Percentiles rank a stretch among this genome's conserved stretches.
phyloP scores from a whole-genome alignment of 2,329 filamentous ascomycete genomes.

The Claviceps lovelessii region DNA sequence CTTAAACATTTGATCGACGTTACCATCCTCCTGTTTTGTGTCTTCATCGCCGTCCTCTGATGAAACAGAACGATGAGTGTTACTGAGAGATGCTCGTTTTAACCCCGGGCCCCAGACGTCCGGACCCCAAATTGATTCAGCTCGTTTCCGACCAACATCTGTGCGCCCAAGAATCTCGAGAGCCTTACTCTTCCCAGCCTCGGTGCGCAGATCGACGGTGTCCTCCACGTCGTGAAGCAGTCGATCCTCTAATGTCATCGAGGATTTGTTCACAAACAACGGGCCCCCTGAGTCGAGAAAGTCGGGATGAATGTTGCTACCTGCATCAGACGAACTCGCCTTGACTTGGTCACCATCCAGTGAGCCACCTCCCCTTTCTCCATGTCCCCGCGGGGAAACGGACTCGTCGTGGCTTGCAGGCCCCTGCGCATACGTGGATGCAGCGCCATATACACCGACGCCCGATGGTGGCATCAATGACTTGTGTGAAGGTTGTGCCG shows the following conservation, averaged over 20 bases:
- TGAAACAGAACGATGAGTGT: conserved; percentile 13
- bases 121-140: conserved; percentile 36
- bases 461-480: conserved; percentile 10
- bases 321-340: conserved; percentile 26
- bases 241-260: conserved; percentile 34
- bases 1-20: conserved; percentile 41
- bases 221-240: conserved; percentile 34
- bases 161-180: conserved; percentile 38
- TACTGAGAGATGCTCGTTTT: conserved; percentile 16
- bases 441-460: conserved; percentile 12
- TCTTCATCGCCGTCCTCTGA: conserved; percentile 16
- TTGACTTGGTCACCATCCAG: conserved; percentile 14
- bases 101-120: conserved; percentile 28
- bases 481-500: conserved; percentile 12
- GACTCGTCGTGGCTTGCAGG: conserved; percentile 6
- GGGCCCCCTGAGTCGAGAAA: conserved; percentile 30
- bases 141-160: conserved; percentile 33
- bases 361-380: background rate
- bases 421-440: conserved; percentile 12
- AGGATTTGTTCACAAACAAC: conserved; percentile 25
- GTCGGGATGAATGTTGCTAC: conserved; percentile 26
- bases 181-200: conserved; percentile 33
- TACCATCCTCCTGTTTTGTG: conserved; percentile 28
- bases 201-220: conserved; percentile 29
- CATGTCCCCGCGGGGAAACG: conserved; percentile 1